A percentile compares a stretch with the other conserved stretches of the same genome.
Conservation (phyloP, 441 rosid species). For the Corymbia calophylla region DNA sequence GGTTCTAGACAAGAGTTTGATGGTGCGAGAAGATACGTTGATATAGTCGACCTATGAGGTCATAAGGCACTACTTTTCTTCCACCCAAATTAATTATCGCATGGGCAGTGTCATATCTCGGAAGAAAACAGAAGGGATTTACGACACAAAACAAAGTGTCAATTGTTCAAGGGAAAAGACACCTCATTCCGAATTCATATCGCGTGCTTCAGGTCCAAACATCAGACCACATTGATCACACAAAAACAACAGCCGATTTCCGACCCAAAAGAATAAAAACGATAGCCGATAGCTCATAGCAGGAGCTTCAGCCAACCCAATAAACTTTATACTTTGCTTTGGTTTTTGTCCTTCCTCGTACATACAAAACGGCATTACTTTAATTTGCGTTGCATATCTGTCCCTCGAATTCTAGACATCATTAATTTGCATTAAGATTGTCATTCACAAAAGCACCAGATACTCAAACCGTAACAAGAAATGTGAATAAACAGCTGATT, state of each 20-base stretch:
- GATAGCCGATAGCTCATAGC: background rate
- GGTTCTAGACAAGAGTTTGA: background rate
- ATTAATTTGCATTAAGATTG: background rate
- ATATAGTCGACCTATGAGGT: background rate
- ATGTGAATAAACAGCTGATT: background rate
- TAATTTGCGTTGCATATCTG: background rate
- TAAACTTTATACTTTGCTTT: background rate
- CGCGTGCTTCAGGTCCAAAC: background rate
- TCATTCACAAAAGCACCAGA: background rate
- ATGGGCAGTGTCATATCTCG: background rate
- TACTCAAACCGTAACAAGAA: background rate
- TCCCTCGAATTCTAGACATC: background rate
- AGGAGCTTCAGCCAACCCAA: background rate
- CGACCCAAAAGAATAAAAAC: background rate
- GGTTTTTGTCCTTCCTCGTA: background rate
- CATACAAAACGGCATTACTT: background rate
- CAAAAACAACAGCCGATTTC: background rate
- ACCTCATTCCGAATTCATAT: background rate
- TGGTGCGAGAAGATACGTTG: background rate
- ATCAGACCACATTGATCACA: background rate
- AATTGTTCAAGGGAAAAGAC: background rate
- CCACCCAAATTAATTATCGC: background rate
- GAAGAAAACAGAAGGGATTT: background rate
- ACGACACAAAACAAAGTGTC: background rate
- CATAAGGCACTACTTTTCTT: background rate